Percentiles rank a stretch among this genome's conserved stretches.
Conservation (phyloP, 306 rosid genomes). For the Medicago truncatula region MtrunA17r5.0-ANR NC_053047.1:3456001-3456500, state of each 20-base stretch:
- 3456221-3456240: too few species aligned
- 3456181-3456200: neutral
- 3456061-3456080: neutral
- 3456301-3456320: slow-evolving; percentile 37
- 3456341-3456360: slow-evolving; percentile 8
- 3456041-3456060: neutral
- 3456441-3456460: slow-evolving; percentile 66
- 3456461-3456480: slow-evolving; percentile 66
- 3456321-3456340: slow-evolving; percentile 22
- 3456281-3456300: slow-evolving; percentile 1
- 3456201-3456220: neutral
- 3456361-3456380: slow-evolving; percentile 48
- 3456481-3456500: slow-evolving; percentile 96
- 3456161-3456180: neutral
- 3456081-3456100: neutral
- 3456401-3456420: slow-evolving; percentile 39
- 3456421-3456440: slow-evolving; percentile 66
- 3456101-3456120: neutral
- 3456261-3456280: slow-evolving; percentile 3
- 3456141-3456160: too few species aligned
- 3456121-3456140: too few species aligned
- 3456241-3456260: neutral
- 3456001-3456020: too few species aligned
- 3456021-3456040: too few species aligned
- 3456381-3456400: slow-evolving; percentile 55